Percentiles rank a stretch among this genome's conserved stretches.
phyloP scores from a whole-genome alignment of 2,329 filamentous ascomycete species.

The Claviceps paspali region DNA sequence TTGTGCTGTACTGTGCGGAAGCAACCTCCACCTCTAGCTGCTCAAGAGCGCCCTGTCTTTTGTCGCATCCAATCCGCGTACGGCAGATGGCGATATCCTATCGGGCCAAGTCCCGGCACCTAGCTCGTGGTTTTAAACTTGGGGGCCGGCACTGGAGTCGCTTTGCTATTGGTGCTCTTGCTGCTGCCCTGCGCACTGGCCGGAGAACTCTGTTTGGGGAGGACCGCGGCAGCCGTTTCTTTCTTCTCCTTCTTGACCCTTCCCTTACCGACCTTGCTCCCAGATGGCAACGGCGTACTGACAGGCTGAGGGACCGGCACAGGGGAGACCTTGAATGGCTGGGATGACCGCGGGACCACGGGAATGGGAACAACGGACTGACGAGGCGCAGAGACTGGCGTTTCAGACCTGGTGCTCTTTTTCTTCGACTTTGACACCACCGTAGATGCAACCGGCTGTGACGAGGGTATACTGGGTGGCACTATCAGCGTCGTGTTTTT shows the following conservation, averaged over 20 bases:
- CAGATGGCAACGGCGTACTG: slow-evolving; percentile 9
- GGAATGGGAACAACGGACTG: slow-evolving; percentile 21
- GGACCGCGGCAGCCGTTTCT: slow-evolving; percentile 9
- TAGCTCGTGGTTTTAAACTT: slow-evolving; percentile 11
- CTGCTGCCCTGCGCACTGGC: slow-evolving; percentile 9
- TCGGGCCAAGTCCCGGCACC: slow-evolving; percentile 3
- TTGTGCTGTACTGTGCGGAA: no score
- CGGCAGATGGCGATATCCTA: not conserved
- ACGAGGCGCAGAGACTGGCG: slow-evolving; percentile 14
- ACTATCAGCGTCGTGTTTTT: slow-evolving; percentile 20
- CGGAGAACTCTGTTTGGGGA: slow-evolving; percentile 8
- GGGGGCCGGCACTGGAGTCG: slow-evolving; percentile 15
- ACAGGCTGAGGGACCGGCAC: slow-evolving; percentile 10
- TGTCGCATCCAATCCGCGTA: not conserved
- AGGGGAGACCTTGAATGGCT: slow-evolving; percentile 13
- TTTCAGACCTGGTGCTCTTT: slow-evolving; percentile 11
- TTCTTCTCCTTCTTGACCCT: slow-evolving; percentile 17
- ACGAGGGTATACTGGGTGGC: slow-evolving; percentile 16
- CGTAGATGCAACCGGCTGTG: slow-evolving; percentile 9
- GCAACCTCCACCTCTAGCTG: not conserved
- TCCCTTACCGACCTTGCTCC: slow-evolving; percentile 13
- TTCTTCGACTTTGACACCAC: slow-evolving; percentile 10
- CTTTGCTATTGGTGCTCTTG: slow-evolving; percentile 7
- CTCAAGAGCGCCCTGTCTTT: not conserved
- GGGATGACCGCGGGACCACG: slow-evolving; percentile 17